phyloP scores from a whole-genome alignment of 305 asterid genomes.

The Withania somnifera region DNA sequence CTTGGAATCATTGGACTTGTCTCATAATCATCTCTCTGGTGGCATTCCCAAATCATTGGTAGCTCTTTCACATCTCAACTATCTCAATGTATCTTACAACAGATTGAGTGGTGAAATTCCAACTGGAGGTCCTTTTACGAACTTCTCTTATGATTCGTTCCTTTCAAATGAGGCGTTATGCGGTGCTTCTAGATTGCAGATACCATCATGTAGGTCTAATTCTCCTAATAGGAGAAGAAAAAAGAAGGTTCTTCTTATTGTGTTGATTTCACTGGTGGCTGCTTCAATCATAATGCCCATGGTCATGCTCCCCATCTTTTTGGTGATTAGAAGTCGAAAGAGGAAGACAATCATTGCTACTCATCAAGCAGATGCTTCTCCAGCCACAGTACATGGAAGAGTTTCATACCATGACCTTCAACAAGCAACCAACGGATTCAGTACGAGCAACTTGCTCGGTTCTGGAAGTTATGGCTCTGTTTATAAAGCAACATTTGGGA shows the following conservation, averaged over 20 bases:
- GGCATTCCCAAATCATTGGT: conserved; percentile 13
- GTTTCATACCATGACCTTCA: conserved; percentile 21
- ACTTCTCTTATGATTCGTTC: conserved; percentile 28
- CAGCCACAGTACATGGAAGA: conserved; percentile 9
- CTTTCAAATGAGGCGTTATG: conserved; percentile 25
- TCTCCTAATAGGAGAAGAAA: neutral
- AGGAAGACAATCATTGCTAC: neutral
- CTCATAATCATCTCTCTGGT: conserved; percentile 23
- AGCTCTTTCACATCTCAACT: conserved; percentile 8
- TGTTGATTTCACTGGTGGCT: conserved; percentile 11
- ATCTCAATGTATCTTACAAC: conserved; percentile 27
- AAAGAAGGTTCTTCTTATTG: conserved; percentile 5
- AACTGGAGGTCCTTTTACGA: conserved; percentile 26
- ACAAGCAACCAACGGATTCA: conserved; percentile 18
- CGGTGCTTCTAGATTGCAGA: conserved; percentile 19
- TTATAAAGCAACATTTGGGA: conserved; percentile 6
- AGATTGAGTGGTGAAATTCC: conserved; percentile 30
- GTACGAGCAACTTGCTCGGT: conserved; percentile 20
- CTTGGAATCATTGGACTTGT: conserved; percentile 22
- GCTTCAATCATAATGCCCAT: conserved; percentile 2
- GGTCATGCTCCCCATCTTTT: neutral
- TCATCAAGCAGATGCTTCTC: neutral
- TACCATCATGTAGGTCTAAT: conserved; percentile 16
- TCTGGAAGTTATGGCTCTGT: conserved; percentile 18
- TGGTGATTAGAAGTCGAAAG: conserved; percentile 7